These are phyloP conservation scores for Aspergillus cejpii DNA, from an alignment of 2,329 filamentous ascomycete genomes.

Conservation along the genomic window DNA sequence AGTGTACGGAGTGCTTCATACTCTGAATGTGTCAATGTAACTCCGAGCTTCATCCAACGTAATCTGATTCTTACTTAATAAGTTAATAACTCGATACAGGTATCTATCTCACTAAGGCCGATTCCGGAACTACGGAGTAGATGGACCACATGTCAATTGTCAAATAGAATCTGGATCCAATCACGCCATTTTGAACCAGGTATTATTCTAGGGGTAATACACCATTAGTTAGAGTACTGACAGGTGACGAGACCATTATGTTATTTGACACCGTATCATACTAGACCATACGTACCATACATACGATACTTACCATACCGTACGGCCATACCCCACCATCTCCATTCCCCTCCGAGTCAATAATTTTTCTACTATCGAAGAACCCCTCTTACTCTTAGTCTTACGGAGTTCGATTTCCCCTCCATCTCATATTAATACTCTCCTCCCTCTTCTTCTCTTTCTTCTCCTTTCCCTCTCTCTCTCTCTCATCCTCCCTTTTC, in stretches of 20 bases:
- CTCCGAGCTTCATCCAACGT: background rate
- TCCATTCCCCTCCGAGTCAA: background rate
- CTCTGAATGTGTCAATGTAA: background rate
- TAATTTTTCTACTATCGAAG: background rate
- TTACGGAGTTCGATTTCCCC: background rate
- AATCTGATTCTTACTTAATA: no score
- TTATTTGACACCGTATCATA: no score
- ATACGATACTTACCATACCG: no score
- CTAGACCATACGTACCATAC: no score
- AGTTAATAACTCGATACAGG: no score
- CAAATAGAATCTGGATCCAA: background rate
- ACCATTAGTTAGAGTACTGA: no score
- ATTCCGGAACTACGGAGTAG: no score
- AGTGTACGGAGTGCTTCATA: no score
- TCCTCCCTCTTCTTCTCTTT: constrained; percentile 5
- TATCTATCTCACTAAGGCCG: no score
- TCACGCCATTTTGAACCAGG: constrained; percentile 6
- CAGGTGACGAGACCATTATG: no score
- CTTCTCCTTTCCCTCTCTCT: constrained; percentile 15
- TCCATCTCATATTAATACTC: background rate
- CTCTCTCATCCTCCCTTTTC: constrained; percentile 22
- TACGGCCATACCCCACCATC: background rate
- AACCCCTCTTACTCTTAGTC: constrained; percentile 9
- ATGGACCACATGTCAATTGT: no score
- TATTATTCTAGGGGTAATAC: no score